Evolutionary conservation across 345 rosid species (phyloP).

Genomic region (Hypericum perforatum): DNA sequence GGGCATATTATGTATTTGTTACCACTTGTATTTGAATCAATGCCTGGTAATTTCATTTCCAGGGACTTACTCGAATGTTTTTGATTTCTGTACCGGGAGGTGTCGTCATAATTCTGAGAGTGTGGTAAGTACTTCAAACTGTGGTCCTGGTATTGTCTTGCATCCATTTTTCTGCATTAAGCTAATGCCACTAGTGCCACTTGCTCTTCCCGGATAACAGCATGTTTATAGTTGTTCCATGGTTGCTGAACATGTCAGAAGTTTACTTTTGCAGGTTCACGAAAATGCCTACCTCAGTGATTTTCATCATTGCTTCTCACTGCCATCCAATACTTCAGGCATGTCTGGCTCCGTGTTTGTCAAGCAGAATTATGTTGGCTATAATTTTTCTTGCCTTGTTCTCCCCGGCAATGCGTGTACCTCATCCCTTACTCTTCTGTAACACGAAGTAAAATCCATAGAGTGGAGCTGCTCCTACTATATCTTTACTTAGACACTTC

Average conservation of each 20-base stretch:
- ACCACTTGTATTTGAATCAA: neutral
- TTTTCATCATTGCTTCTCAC: constrained; percentile 88
- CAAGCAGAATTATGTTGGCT: too few species aligned
- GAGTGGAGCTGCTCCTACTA: too few species aligned
- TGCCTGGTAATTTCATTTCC: constrained; percentile 7
- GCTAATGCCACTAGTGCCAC: neutral
- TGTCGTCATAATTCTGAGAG: constrained; percentile 94
- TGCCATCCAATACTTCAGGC: constrained; percentile 38
- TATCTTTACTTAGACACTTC: too few species aligned
- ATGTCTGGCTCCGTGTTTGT: too few species aligned
- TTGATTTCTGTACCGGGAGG: constrained; percentile 89
- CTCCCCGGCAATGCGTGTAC: too few species aligned
- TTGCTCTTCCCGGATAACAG: constrained; percentile 1
- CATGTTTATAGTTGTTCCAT: neutral
- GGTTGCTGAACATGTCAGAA: constrained; percentile 13
- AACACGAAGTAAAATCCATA: too few species aligned
- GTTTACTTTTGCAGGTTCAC: constrained; percentile 57
- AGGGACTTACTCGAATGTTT: constrained; percentile 65
- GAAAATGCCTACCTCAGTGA: constrained; percentile 89
- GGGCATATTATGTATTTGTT: neutral
- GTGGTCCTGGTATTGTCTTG: constrained; percentile 6
- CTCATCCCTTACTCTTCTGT: too few species aligned
- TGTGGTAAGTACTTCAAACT: constrained; percentile 48
- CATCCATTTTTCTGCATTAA: neutral
- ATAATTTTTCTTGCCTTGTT: too few species aligned